Conservation (phyloP, 345 rosid species). For the Litchi chinensis region DNA sequence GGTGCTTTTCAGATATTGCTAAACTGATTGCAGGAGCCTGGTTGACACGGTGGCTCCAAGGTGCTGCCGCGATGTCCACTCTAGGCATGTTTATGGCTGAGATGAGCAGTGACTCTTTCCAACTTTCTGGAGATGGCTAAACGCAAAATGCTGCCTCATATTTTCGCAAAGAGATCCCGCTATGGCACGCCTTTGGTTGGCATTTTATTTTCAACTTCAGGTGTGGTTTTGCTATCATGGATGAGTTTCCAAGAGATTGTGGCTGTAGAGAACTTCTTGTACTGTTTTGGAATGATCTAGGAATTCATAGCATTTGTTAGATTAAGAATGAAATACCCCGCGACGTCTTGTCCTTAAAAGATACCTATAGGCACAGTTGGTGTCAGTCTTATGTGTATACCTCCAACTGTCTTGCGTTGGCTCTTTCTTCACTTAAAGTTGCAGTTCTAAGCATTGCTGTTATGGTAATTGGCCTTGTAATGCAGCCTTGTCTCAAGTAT, state of each 20-base stretch:
- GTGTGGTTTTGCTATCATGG: conserved; percentile 65
- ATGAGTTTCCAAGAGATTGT: conserved; percentile 69
- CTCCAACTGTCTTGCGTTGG: conserved; percentile 60
- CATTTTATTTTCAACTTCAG: conserved; percentile 65
- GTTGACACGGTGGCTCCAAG: conserved; percentile 76
- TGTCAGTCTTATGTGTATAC: conserved; percentile 57
- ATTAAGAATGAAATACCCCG: conserved; percentile 53
- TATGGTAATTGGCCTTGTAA: conserved; percentile 49
- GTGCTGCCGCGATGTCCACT: conserved; percentile 63
- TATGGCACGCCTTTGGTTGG: conserved; percentile 69
- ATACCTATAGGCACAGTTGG: conserved; percentile 65
- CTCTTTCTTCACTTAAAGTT: conserved; percentile 59
- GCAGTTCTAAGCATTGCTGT: conserved; percentile 50
- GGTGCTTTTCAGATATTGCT: conserved; percentile 68
- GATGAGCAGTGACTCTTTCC: not conserved
- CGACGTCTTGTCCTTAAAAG: conserved; percentile 59
- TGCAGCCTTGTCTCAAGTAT: conserved; percentile 51
- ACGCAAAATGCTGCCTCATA: conserved; percentile 53
- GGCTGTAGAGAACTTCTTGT: conserved; percentile 65
- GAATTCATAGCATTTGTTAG: conserved; percentile 62
- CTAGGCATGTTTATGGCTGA: conserved; percentile 66
- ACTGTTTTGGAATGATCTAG: conserved; percentile 68
- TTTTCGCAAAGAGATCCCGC: conserved; percentile 55
- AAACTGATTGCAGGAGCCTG: conserved; percentile 61
- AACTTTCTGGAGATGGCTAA: not conserved